phyloP scores from a whole-genome alignment of 352 stramenopile species.

The Pythium volutum region DNA sequence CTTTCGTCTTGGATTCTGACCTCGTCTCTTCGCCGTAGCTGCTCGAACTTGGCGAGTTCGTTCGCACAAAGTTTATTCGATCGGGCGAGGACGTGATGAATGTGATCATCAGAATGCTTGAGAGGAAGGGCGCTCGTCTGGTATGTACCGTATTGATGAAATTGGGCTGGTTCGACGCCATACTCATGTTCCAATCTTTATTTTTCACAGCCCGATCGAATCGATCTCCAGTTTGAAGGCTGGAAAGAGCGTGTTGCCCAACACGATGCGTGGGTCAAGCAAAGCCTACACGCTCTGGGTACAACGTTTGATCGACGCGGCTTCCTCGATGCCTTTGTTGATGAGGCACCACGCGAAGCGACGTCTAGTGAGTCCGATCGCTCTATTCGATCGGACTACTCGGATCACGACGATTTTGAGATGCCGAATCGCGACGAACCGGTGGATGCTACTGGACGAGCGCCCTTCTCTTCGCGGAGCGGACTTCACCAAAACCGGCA shows the following conservation, averaged over 20 bases:
- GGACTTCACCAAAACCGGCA: background rate
- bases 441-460: background rate
- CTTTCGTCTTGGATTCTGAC: background rate
- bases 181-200: background rate
- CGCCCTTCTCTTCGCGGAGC: background rate
- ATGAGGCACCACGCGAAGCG: background rate
- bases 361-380: conserved; percentile 10
- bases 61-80: conserved; percentile 52
- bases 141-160: conserved; percentile 27
- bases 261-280: conserved; percentile 53
- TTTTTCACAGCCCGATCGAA: conserved; percentile 24
- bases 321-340: conserved; percentile 5
- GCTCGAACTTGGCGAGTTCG: conserved; percentile 26
- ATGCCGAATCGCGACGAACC: background rate
- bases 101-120: conserved; percentile 43
- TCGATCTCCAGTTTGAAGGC: conserved; percentile 35
- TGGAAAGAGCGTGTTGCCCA: conserved; percentile 47
- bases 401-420: conserved; percentile 10
- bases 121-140: conserved; percentile 34
- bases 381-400: background rate
- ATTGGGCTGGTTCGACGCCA: background rate
- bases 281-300: conserved; percentile 30
- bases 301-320: conserved; percentile 29
- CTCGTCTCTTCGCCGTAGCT: background rate
- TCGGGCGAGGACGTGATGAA: conserved; percentile 77